Base-by-base conservation (phyloP, 345 rosid genomes). In the Populus ilicifolia region DNA sequence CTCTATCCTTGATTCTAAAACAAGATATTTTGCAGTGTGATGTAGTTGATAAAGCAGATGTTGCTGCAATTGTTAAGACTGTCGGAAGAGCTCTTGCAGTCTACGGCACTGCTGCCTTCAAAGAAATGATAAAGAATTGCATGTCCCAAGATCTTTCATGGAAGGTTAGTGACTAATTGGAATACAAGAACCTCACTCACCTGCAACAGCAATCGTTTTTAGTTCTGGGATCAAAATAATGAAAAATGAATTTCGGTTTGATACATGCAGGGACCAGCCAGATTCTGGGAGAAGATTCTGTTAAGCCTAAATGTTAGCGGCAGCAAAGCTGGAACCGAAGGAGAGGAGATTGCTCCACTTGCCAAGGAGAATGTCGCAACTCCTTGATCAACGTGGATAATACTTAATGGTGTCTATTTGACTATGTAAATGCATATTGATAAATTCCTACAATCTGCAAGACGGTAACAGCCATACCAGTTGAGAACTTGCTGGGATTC, bases 81-180 rank as follows among this genome's bases (percentile, higher is more conserved):
- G 96, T 90, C 29, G 77, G 67, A 6, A 87, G 90, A 84, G 99
- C 96, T 25, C 80, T 93, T 23, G 85, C 82, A 75, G 74, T 84
- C 54, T 92, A 81, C 48, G 97, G 86, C 39, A 90, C 94, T 36
- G 65, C 89, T 9, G 90, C 88, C 72, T 69, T 91, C 71, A 80
- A 78, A 78, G 97, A 96, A 85, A 93, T 96, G 90, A 88, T 92
- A 70, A 85, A 78, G 83, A 96, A 90, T 77, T 88, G 99, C 80
- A 96, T 96, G 99, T 89, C 90, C 59, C 92, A 87, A 82, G 98
- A 96, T 76, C 85, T 92, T 71, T 96, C 99, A 46, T 96, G 98
- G 99, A 93, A 93, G 98, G 98, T 93, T 27, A 83, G 93, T 85
- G 72, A 70, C 33, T 30, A 21, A 25, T 21, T 5, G 30, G 25